A percentile compares a stretch with the other conserved stretches of the same genome.
phyloP scores from a whole-genome alignment of 2,329 filamentous ascomycete genomes.

The Colletotrichum sp. region DNA sequence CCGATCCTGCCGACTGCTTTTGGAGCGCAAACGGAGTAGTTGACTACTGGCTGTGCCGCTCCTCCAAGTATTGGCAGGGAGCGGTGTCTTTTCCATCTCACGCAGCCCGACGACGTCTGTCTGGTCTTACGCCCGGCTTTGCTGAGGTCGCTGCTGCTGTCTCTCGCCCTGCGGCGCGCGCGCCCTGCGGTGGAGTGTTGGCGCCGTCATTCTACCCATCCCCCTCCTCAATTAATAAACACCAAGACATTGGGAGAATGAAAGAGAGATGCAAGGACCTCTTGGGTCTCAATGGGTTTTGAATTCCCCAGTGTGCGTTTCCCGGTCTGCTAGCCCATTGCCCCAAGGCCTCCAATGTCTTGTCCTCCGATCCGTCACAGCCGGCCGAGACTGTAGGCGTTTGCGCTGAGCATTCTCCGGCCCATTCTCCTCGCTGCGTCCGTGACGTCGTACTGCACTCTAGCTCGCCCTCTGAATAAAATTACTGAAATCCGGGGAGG shows the following conservation, averaged over 20 bases:
- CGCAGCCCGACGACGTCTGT: neutral
- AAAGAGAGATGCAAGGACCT: neutral
- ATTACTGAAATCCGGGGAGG: neutral
- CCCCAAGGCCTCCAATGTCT: neutral
- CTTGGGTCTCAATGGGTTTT: neutral
- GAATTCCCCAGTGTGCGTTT: neutral
- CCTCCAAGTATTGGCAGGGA: neutral
- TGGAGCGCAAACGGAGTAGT: neutral
- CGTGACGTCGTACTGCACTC: neutral
- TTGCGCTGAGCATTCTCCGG: neutral
- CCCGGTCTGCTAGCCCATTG: accelerated
- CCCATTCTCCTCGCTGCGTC: neutral
- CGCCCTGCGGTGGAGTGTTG: neutral
- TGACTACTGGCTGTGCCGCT: neutral
- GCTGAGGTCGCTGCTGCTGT: neutral
- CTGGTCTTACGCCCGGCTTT: neutral
- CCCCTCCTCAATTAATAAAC: neutral
- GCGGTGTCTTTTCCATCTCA: neutral
- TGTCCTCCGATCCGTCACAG: neutral
- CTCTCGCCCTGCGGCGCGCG: neutral
- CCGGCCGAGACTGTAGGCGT: neutral
- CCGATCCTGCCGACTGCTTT: neutral
- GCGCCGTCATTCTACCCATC: neutral
- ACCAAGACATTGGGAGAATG: neutral
- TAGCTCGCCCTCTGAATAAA: neutral